Conservation (phyloP, 192 early-diverging fungal species). For the Backusella psychrophila region DNA sequence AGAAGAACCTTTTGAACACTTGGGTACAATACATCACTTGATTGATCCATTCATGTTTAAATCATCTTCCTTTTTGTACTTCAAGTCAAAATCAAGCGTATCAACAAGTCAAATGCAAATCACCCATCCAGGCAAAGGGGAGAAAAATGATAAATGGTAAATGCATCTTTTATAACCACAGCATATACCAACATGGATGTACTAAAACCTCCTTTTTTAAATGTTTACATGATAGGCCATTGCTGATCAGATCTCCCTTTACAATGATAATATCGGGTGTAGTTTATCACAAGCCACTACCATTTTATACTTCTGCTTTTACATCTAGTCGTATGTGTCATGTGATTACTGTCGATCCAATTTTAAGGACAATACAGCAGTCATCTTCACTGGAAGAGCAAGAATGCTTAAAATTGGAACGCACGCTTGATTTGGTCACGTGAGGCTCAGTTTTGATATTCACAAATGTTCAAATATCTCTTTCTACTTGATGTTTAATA, state of each 20-base stretch:
- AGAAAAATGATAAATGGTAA: slow-evolving; percentile 1
- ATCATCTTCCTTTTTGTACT: background rate
- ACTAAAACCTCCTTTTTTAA: background rate
- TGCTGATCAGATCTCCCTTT: background rate
- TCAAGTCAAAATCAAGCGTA: background rate
- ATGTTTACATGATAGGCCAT: background rate
- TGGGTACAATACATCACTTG: background rate
- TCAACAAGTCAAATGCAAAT: slow-evolving; percentile 13
- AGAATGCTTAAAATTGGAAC: background rate
- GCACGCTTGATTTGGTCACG: background rate
- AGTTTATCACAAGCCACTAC: background rate
- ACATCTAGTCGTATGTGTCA: background rate
- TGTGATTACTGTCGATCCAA: background rate
- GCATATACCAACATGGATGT: too few relatives aligned
- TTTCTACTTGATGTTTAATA: background rate
- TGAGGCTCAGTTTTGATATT: background rate
- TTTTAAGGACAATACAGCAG: background rate
- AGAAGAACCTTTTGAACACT: background rate
- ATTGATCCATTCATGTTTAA: background rate
- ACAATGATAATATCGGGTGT: background rate
- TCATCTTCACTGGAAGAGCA: background rate
- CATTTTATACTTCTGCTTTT: background rate
- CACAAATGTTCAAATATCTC: background rate
- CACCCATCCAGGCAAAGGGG: background rate
- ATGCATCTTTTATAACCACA: background rate